Conservation (phyloP, 2,329 filamentous ascomycete species). For the Trichoderma koningiopsis region DNA sequence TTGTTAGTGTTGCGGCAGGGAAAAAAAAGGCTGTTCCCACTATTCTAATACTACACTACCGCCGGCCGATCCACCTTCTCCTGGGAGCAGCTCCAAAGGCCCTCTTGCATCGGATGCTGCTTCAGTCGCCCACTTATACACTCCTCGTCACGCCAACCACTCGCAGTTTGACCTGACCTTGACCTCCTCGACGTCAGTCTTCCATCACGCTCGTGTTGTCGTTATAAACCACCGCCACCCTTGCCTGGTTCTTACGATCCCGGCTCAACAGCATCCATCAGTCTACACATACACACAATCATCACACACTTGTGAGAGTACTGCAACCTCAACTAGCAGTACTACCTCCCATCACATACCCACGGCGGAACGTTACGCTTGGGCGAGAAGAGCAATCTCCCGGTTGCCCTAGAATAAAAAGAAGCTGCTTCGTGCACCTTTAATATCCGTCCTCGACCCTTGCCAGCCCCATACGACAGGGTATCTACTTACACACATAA, state of each 20-base stretch:
- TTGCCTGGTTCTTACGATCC: background rate
- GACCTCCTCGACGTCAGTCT: conserved; percentile 17
- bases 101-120: conserved; percentile 16
- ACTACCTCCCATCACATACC: background rate
- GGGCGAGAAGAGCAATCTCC: conserved; percentile 22
- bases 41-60: background rate
- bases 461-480: conserved; percentile 6
- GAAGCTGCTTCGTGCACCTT: conserved; percentile 19
- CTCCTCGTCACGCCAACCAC: conserved; percentile 20
- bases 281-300: background rate
- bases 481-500: background rate
- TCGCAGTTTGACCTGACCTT: conserved; percentile 16
- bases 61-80: conserved; percentile 21
- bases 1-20: conserved; percentile 16
- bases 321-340: background rate
- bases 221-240: conserved; percentile 9
- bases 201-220: conserved; percentile 15
- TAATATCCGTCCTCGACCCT: conserved; percentile 21
- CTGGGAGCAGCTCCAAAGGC: conserved; percentile 12
- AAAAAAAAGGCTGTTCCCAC: conserved; percentile 19
- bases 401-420: conserved; percentile 17
- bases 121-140: conserved; percentile 18
- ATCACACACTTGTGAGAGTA: background rate
- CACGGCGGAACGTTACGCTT: conserved; percentile 19
- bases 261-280: background rate